Conservation (phyloP, 441 rosid genomes). For the Syzygium malaccense region DNA sequence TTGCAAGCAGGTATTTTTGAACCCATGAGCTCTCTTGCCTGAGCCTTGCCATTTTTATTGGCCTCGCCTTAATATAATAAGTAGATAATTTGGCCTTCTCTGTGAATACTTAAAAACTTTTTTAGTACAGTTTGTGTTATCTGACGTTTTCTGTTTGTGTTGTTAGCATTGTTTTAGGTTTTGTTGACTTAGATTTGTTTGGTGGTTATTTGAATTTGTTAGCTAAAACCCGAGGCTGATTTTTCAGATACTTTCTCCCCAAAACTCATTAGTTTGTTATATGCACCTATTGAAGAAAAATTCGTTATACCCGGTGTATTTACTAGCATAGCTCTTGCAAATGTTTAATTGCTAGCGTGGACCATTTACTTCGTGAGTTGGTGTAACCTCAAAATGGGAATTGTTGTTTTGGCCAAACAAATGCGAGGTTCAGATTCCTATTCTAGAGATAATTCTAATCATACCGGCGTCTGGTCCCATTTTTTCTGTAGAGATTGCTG, state of each 20-base stretch:
- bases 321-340: background rate
- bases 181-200: background rate
- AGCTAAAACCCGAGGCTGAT: background rate
- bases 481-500: background rate
- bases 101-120: background rate
- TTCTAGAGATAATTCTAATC: background rate
- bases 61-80: background rate
- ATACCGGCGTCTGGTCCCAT: background rate
- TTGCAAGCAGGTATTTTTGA: slow-evolving; percentile 72
- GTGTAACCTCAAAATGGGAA: background rate
- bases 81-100: background rate
- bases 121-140: background rate
- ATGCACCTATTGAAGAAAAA: background rate
- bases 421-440: background rate
- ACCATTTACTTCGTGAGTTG: background rate
- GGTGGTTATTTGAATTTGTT: background rate
- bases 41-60: background rate
- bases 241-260: background rate
- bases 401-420: background rate
- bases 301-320: background rate
- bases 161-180: background rate
- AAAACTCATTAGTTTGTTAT: background rate
- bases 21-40: background rate
- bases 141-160: background rate
- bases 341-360: background rate